phyloP scores from a whole-genome alignment of 257 asterid species.

The Solanum corneliomulleri region DNA sequence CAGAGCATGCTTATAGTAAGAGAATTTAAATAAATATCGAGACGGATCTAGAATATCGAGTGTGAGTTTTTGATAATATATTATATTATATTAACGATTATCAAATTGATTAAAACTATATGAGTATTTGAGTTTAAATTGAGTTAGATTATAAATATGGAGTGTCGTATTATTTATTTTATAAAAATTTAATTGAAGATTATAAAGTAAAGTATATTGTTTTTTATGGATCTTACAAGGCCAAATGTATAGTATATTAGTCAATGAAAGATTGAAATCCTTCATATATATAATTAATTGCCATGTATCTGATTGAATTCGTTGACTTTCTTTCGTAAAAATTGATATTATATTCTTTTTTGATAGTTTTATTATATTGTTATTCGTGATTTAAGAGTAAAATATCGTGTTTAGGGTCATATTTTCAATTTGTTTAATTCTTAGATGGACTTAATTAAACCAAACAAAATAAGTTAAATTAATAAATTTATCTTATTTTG shows the following conservation, averaged over 20 bases:
- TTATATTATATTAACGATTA: neutral
- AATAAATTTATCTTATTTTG: neutral
- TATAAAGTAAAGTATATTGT: too few relatives aligned
- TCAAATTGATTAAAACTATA: too few relatives aligned
- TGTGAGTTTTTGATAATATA: accelerated
- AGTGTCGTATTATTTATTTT: too few relatives aligned
- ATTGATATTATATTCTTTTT: too few relatives aligned
- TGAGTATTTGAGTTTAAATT: too few relatives aligned
- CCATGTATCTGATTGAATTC: neutral
- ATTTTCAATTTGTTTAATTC: too few relatives aligned
- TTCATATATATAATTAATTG: neutral
- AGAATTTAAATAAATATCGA: neutral
- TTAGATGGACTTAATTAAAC: too few relatives aligned
- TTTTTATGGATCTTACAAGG: neutral
- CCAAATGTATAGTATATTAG: too few relatives aligned
- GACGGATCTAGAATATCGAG: neutral
- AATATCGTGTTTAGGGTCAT: neutral
- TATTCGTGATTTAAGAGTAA: too few relatives aligned
- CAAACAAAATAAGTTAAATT: too few relatives aligned
- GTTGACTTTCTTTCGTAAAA: neutral
- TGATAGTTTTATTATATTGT: too few relatives aligned
- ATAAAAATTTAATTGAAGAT: neutral
- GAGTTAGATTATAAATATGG: too few relatives aligned
- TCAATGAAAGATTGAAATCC: neutral
- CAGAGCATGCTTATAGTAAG: neutral